Base-by-base conservation (phyloP, 495 filamentous ascomycete species). In the Aspergillus cristatus region DNA sequence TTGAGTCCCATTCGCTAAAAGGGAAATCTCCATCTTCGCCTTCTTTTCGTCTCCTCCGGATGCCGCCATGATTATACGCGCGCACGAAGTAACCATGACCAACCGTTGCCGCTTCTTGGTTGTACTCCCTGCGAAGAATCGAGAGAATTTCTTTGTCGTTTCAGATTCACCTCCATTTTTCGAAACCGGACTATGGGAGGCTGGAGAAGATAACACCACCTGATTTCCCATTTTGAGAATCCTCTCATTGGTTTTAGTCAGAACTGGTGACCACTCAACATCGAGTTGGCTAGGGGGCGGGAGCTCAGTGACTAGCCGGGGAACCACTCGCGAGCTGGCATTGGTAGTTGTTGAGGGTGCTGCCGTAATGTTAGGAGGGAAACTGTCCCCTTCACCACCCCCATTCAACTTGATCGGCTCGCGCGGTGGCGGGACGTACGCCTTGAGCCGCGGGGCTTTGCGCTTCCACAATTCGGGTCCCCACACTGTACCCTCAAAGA, bases 181-280 rank as follows among this genome's bases (percentile, higher is more conserved):
- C 32, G 76, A 75, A 35, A 74, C 77, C 7, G 84, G 82, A 37
- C 76, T 80, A 45, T 75, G 78, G 20, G 68, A 79, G 53, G 64
- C 67, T 25, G 86, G 84, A 3, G 84, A 74, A 3, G 85, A 82
- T 43, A 81, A 65, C 7, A 97, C 87, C 50, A 86, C 72, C 36
- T 94, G 61, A 48, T 97, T 94, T 3, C 93, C 93, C 16, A 99
- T 70, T 54, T 94, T 95, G 42, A 99, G 56, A 38, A 99, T 99
- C 34, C 93, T 73, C 64, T 99, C 93, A 51, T 96, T 95, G 40
- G 74, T 77, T 39, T 77, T 81, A 20, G 84, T 94, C 37, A 99
- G 62, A 2, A 99, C 93, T 7, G 93, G 93, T 1, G 90, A 96
- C 93, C 93, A 99, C 61, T 97, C 93, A 40, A 99, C 94, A 58